Evolutionary conservation across 2,329 filamentous ascomycete genomes (phyloP), one percentile per base, ranked within the genome.

Genomic region (Didymella pinodella): DNA sequence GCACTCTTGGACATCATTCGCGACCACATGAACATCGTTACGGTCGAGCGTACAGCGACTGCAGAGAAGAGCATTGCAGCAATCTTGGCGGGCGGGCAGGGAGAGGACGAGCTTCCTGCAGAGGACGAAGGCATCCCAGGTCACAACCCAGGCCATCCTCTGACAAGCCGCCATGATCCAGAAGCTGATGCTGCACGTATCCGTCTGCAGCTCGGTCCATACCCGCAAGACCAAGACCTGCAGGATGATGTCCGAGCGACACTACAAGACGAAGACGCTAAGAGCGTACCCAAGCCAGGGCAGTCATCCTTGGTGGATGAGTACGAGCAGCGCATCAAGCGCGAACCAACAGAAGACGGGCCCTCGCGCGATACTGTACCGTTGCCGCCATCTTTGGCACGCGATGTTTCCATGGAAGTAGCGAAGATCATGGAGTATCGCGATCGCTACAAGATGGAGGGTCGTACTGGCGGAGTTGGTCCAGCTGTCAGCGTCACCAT

Each of bases 371-470:
- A 89, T 16, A 90, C 93, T 25, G 85, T 98, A 22, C 94, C 95
- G 2, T 86, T 96, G 22, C 95, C 95, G 1, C 90, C 93, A 5
- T 96, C 94, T 0, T 86, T 93, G 18, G 92, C 93, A 3, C 86
- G 93, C 61, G 95, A 99, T 69, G 93, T 99, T 7, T 87, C 92
- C 28, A 91, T 97, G 81, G 95, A 98, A 77, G 93, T 98, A 69
- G 92, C 95, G 72, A 95, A 94, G 74, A 88, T 98, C 10, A 91
- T 92, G 65, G 95, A 99, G 77, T 92, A 96, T 71, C 88, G 95
- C 22, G 94, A 98, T 71, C 86, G 94, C 18, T 96, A 97, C 76
- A 90, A 88, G 73, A 94, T 98, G 57, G 91, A 96, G 59, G 87
- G 89, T 20, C 87, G 90, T 32, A 94, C 91, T 12, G 91, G 92